A percentile compares a stretch with the other conserved stretches of the same genome.
These are phyloP conservation scores for Guillardia theta DNA, from an alignment of 78 protist species.

Conservation along the genomic window DNA sequence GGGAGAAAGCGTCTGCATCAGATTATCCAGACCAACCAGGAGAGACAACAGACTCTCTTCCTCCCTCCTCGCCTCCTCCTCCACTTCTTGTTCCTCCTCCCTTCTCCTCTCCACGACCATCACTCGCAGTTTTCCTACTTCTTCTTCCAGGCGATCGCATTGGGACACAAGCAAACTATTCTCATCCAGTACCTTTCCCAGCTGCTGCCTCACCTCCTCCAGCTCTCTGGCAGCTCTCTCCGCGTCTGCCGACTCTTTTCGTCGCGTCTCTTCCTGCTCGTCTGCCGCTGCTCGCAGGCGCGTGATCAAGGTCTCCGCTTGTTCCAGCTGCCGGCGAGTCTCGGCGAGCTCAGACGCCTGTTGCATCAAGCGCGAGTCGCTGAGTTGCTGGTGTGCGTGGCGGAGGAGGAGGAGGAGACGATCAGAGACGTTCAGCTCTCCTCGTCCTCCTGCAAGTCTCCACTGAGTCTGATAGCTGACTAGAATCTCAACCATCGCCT, in stretches of 20 bases:
- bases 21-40: no score
- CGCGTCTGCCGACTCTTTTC: no score
- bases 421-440: no score
- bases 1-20: no score
- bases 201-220: neutral
- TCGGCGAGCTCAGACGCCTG: neutral
- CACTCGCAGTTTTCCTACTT: neutral
- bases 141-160: neutral
- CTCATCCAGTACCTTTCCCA: neutral
- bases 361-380: no score
- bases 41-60: no score
- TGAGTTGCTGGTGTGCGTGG: no score
- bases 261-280: neutral
- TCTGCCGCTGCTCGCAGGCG: neutral
- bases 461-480: no score
- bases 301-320: neutral
- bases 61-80: neutral
- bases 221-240: neutral
- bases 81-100: neutral
- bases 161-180: neutral
- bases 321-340: neutral
- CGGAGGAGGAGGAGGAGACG: no score
- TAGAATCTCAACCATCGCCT: no score
- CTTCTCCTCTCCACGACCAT: neutral
- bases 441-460: no score